These are phyloP conservation scores for Hondaea fermentalgiana DNA, from an alignment of 108 stramenopile species.

Conservation along the genomic window DNA sequence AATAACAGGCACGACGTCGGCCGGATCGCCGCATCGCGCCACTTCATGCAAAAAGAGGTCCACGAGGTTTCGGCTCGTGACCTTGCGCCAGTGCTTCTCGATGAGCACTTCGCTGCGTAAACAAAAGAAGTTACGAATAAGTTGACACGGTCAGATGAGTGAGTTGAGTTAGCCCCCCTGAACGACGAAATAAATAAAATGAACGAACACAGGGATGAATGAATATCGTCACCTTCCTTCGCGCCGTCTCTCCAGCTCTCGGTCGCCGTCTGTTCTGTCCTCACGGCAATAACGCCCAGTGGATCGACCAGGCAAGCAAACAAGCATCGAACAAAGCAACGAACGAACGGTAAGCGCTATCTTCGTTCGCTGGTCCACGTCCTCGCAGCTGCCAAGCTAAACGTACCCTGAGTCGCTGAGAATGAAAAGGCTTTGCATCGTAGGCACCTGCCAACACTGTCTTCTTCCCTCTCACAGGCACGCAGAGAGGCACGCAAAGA, in stretches of 20 bases:
- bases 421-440: neutral
- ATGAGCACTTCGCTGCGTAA: constrained; percentile 33
- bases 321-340: too few relatives aligned
- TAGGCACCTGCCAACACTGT: neutral
- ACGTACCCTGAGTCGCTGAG: neutral
- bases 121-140: too few relatives aligned
- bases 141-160: too few relatives aligned
- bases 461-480: neutral
- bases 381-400: neutral
- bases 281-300: too few relatives aligned
- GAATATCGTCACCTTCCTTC: too few relatives aligned
- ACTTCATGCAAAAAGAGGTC: constrained; percentile 55
- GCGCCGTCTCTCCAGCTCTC: too few relatives aligned
- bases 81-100: constrained; percentile 52
- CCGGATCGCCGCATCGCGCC: neutral
- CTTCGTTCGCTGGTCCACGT: neutral
- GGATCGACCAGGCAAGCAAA: too few relatives aligned
- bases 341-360: neutral
- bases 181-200: too few relatives aligned
- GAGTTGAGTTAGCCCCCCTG: too few relatives aligned
- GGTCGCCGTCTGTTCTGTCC: too few relatives aligned
- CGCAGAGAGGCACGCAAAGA: neutral
- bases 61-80: constrained; percentile 38
- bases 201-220: too few relatives aligned
- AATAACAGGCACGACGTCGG: constrained; percentile 49